Base-by-base conservation (phyloP, 2,329 filamentous ascomycete species). In the Akanthomyces dipterigenus region DNA sequence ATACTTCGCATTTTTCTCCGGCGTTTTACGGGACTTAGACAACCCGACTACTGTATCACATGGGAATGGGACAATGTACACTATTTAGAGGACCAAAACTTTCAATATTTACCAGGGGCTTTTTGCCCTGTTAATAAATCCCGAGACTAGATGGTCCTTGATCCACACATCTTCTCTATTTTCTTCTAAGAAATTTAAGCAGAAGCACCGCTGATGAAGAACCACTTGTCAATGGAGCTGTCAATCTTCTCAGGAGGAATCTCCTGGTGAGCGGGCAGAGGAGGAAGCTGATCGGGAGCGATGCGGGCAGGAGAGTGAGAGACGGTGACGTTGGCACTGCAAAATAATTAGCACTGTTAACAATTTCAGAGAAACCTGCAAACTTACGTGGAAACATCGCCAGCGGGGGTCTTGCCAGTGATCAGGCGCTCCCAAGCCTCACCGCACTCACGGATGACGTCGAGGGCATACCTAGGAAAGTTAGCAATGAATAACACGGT, bases 141-240 rank as follows among this genome's bases (percentile, higher is more conserved):
- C 40, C n/a, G 18, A 45, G 24, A 49, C 34, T 53, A 26, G 18
- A 43, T 53, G 38, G 34, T 51, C 46, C 38, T 24, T 36, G 12
- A 36, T 12, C 22, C 34, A 43, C 22, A 28, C 24, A 22, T 18
- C 1, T 20, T 18, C 6, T 55, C n/a, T n/a, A n/a, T n/a, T 56
- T 53, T 42, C 40, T 49, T 24, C 14, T 34, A n/a, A 12, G n/a
- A 18, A 34, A 62, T 70, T 80, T 90, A 93, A 70, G 88, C 83
- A 70, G 92, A 91, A 74, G 95, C 95, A 78, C 95, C 95, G 77
- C 92, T 96, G 80, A 99, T 99, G 87, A 98, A 99, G 89, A 99
- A 99, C 95, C 95, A 99, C 88, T 99, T 99, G 87, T 99, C 95
- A 74, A 98, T 96, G 78, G 88, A 96, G 75, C 87, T 85, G 75